Conservation (phyloP, 768 basidiomycete species). For the Leccinum rimulosum region DNA sequence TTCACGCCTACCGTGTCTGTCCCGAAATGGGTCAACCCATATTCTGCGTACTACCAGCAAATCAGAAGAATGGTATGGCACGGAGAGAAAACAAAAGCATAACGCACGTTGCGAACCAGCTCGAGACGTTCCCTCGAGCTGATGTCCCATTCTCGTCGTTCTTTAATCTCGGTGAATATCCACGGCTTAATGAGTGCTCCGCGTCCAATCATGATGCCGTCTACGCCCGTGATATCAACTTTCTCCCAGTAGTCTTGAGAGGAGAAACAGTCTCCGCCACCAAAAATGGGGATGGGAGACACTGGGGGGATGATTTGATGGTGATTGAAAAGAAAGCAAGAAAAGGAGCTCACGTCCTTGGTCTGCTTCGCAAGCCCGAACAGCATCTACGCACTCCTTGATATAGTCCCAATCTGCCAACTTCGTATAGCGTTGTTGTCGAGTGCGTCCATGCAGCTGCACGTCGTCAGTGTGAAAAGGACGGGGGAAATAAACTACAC, state of each 20-base stretch:
- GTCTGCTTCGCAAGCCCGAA: conserved; percentile 67
- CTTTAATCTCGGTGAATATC: conserved; percentile 95
- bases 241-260: conserved; percentile 77
- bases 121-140: conserved; percentile 81
- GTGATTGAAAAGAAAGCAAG: not conserved
- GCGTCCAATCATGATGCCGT: conserved; percentile 93
- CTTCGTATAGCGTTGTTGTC: conserved; percentile 92
- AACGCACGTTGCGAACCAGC: conserved; percentile 64
- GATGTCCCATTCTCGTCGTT: conserved; percentile 91
- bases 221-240: conserved; percentile 78
- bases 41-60: conserved; percentile 72
- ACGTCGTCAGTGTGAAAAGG: not conserved
- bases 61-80: not conserved
- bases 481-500: not conserved
- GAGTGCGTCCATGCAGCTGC: conserved; percentile 92
- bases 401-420: conserved; percentile 96
- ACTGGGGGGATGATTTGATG: conserved; percentile 41
- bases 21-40: conserved; percentile 82
- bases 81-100: not conserved
- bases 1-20: conserved; percentile 89
- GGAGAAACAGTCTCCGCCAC: conserved; percentile 94
- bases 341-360: conserved; percentile 55
- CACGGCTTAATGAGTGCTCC: conserved; percentile 96
- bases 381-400: conserved; percentile 77
- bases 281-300: conserved; percentile 88